phyloP scores from a whole-genome alignment of 2,329 filamentous ascomycete species.

The Colletotrichum gloeosporioides region DNA sequence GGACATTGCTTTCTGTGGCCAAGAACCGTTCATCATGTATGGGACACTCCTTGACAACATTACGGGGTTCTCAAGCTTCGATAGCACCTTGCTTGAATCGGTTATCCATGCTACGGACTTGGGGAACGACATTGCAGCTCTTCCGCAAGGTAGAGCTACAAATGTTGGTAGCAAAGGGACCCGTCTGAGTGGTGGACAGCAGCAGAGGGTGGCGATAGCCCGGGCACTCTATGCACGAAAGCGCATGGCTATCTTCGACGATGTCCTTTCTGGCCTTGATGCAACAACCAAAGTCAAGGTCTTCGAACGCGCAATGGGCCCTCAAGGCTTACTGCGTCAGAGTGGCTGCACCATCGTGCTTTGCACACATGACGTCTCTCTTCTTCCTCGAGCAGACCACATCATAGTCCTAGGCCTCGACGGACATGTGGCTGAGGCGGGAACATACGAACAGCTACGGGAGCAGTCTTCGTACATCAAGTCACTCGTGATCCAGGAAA shows the following conservation, averaged over 20 bases:
- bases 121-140: conserved; percentile 33
- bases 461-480: not conserved
- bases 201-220: conserved; percentile 47
- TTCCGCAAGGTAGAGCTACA: conserved; percentile 36
- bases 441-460: not conserved
- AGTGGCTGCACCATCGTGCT: conserved; percentile 21
- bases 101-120: conserved; percentile 38
- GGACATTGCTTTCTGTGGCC: conserved; percentile 36
- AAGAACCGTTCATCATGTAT: conserved; percentile 36
- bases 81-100: conserved; percentile 31
- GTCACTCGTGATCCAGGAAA: not conserved
- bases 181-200: conserved; percentile 49
- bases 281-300: conserved; percentile 45
- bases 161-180: conserved; percentile 45
- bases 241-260: conserved; percentile 48
- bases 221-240: conserved; percentile 49
- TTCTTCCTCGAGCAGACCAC: not conserved
- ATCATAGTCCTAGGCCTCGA: not conserved
- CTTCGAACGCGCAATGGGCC: conserved; percentile 45
- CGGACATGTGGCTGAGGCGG: not conserved
- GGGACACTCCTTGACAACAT: conserved; percentile 41
- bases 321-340: conserved; percentile 43
- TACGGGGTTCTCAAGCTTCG: conserved; percentile 31
- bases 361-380: conserved; percentile 15
- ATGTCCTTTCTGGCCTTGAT: conserved; percentile 51